These are phyloP conservation scores for Exophiala bonariae DNA, from an alignment of 2,329 filamentous ascomycete genomes.

Conservation along the genomic window DNA sequence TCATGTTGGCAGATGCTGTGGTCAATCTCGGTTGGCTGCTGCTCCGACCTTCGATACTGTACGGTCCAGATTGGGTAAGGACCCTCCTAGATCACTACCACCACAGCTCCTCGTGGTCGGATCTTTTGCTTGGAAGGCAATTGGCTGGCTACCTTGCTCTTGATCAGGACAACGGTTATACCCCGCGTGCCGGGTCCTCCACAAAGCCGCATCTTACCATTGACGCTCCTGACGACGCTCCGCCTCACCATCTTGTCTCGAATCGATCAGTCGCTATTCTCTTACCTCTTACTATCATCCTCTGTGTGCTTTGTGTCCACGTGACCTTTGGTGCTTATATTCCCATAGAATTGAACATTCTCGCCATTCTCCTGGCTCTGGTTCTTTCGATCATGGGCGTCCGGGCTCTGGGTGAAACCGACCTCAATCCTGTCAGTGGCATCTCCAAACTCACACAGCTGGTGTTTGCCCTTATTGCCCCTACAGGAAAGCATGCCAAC, in stretches of 20 bases:
- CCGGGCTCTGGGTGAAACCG: constrained; percentile 73
- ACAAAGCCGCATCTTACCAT: constrained; percentile 22
- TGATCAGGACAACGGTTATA: constrained; percentile 1
- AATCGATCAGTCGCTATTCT: constrained; percentile 70
- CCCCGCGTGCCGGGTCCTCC: neutral
- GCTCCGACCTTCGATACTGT: constrained; percentile 59
- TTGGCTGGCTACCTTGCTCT: constrained; percentile 17
- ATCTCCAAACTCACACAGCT: constrained; percentile 97
- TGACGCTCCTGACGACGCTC: constrained; percentile 71
- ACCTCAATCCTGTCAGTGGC: constrained; percentile 92
- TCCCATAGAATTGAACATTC: constrained; percentile 71
- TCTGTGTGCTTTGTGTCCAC: constrained; percentile 81
- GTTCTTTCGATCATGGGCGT: constrained; percentile 65
- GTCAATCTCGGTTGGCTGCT: constrained; percentile 82
- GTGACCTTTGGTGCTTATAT: constrained; percentile 81
- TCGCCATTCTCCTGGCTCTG: constrained; percentile 82
- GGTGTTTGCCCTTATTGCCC: constrained; percentile 88
- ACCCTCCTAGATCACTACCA: constrained; percentile 15
- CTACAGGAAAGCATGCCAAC: constrained; percentile 73
- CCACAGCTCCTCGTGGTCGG: constrained; percentile 19
- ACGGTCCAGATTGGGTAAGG: constrained; percentile 40
- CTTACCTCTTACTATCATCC: constrained; percentile 70
- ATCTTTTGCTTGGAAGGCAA: constrained; percentile 20
- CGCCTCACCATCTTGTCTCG: constrained; percentile 77
- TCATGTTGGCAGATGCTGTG: constrained; percentile 93